A percentile compares a stretch with the other conserved stretches of the same genome.
These are phyloP conservation scores for Mangifera indica DNA, from an alignment of 345 rosid species.

Conservation along the genomic window DNA sequence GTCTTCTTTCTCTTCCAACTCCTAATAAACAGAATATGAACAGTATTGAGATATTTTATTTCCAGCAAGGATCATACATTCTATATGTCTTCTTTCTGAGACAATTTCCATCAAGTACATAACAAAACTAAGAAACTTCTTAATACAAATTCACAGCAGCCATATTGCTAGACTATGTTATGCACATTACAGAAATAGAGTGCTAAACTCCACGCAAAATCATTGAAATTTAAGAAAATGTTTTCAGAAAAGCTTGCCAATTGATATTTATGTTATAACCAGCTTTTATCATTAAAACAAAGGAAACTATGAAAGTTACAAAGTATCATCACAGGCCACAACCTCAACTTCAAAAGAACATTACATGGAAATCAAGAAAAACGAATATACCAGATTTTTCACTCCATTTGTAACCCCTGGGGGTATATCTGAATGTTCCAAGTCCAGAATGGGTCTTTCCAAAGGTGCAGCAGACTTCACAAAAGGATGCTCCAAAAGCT, in stretches of 20 bases:
- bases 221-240: background rate
- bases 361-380: conserved; percentile 16
- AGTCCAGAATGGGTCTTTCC: conserved; percentile 46
- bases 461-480: conserved; percentile 51
- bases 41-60: background rate
- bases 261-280: background rate
- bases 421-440: conserved; percentile 41
- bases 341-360: background rate
- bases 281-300: background rate
- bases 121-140: background rate
- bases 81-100: background rate
- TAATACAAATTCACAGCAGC: background rate
- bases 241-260: background rate
- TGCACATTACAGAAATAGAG: background rate
- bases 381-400: conserved; percentile 43
- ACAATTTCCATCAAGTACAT: background rate
- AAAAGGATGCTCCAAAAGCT: conserved; percentile 63
- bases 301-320: background rate
- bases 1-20: background rate
- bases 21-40: background rate
- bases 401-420: conserved; percentile 27
- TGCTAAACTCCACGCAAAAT: background rate
- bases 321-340: background rate
- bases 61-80: background rate
- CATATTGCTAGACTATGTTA: background rate